phyloP scores from a whole-genome alignment of 179 eudicot species.

The Silene noctiflora region DNA sequence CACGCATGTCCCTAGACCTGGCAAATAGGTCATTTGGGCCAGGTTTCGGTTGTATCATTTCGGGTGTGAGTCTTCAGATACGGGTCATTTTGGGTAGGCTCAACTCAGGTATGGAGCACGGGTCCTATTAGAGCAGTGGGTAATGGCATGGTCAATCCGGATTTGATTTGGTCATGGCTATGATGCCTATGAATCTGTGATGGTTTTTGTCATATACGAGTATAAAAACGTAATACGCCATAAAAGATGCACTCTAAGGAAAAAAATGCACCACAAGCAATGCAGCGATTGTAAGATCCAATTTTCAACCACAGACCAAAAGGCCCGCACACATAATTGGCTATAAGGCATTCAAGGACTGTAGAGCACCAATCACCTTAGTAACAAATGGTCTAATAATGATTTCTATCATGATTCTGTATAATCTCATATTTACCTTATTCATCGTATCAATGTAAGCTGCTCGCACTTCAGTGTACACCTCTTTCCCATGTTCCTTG shows the following conservation, averaged over 20 bases:
- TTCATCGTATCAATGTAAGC: conserved; percentile 98
- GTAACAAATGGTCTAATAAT: background rate
- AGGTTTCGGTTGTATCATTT: no score
- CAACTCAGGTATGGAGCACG: no score
- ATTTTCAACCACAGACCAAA: background rate
- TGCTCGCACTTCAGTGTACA: conserved; percentile 75
- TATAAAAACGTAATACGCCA: background rate
- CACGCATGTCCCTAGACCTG: no score
- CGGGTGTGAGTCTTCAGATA: no score
- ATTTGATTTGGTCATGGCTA: no score
- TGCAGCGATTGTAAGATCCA: background rate
- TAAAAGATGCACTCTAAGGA: background rate
- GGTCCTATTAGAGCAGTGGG: no score
- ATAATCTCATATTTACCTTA: conserved; percentile 50
- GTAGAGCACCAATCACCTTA: background rate
- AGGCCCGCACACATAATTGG: background rate
- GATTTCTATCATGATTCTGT: no score
- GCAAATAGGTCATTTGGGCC: no score
- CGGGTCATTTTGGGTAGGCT: no score
- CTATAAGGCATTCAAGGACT: background rate
- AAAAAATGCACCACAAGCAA: background rate
- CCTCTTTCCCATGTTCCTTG: conserved; percentile 94
- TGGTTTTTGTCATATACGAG: no score
- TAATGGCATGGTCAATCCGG: no score
- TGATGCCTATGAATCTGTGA: no score